Evolutionary conservation across 306 rosid species (phyloP).

Genomic region (Cicer yamashitae): DNA sequence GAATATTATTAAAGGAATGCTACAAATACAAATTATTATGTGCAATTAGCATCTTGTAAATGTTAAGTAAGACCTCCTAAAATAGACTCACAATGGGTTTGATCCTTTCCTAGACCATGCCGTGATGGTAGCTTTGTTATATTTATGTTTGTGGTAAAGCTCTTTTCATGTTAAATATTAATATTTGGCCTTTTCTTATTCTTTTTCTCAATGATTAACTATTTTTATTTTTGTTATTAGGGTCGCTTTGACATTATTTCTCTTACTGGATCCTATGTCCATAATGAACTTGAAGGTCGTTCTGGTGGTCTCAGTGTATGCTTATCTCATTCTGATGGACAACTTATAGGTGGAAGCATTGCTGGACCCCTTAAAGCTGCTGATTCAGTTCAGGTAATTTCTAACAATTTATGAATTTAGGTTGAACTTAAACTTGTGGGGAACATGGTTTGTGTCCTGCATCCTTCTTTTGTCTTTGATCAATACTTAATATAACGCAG

Average conservation of each 20-base stretch:
- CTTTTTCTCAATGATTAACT: slow-evolving; percentile 27
- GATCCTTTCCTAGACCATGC: background rate
- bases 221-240: slow-evolving; percentile 45
- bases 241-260: slow-evolving; percentile 90
- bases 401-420: slow-evolving; percentile 1
- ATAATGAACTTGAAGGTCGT: slow-evolving; percentile 68
- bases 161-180: background rate
- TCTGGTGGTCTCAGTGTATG: slow-evolving; percentile 87
- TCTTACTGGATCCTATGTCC: slow-evolving; percentile 78
- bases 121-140: background rate
- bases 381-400: slow-evolving; percentile 88
- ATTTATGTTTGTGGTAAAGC: slow-evolving; percentile 5
- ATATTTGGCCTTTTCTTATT: slow-evolving; percentile 28
- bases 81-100: background rate
- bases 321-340: slow-evolving; percentile 75
- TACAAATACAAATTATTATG: background rate
- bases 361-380: slow-evolving; percentile 88
- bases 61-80: background rate
- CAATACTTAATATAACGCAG: slow-evolving; percentile 3
- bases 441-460: slow-evolving; percentile 23
- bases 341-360: slow-evolving; percentile 88
- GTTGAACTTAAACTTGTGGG: slow-evolving; percentile 27
- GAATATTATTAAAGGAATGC: background rate
- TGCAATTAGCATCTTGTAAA: background rate
- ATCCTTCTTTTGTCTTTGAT: slow-evolving; percentile 14